Evolutionary conservation across 805 yeast species (phyloP).

Genomic region (Schwanniomyces polymorphus): DNA sequence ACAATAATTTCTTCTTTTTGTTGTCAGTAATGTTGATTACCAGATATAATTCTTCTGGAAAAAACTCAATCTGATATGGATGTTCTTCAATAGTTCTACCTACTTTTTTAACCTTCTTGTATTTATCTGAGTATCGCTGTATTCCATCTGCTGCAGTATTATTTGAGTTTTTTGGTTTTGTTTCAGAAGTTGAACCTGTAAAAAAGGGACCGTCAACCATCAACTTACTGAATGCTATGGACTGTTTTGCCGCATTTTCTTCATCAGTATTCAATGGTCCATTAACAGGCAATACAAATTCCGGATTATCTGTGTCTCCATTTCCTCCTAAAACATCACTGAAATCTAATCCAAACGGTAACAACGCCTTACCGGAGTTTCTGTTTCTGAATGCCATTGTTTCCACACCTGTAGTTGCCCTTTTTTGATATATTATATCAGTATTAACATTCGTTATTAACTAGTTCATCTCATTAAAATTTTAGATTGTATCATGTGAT

Average conservation of each 20-base stretch:
- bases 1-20: slow-evolving; percentile 50
- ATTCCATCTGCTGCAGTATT: slow-evolving; percentile 57
- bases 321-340: slow-evolving; percentile 50
- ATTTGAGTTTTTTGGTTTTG: slow-evolving; percentile 13
- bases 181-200: slow-evolving; percentile 51
- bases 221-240: slow-evolving; percentile 52
- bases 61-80: slow-evolving; percentile 68
- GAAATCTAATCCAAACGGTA: slow-evolving; percentile 76
- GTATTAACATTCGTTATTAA: not conserved
- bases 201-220: slow-evolving; percentile 67
- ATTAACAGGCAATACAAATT: slow-evolving; percentile 61
- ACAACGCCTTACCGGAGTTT: slow-evolving; percentile 42
- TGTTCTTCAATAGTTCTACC: slow-evolving; percentile 76
- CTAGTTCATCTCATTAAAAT: not conserved
- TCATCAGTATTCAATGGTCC: slow-evolving; percentile 56
- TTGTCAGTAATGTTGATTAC: slow-evolving; percentile 66
- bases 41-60: slow-evolving; percentile 74
- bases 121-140: slow-evolving; percentile 79
- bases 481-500: not conserved
- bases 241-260: slow-evolving; percentile 51
- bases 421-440: not conserved
- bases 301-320: slow-evolving; percentile 38
- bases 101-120: slow-evolving; percentile 65
- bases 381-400: slow-evolving; percentile 59
- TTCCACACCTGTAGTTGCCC: not conserved